A percentile compares a stretch with the other conserved stretches of the same genome.
phyloP scores from a whole-genome alignment of 495 filamentous ascomycete genomes.

The Penicillium cataractarum region DNA sequence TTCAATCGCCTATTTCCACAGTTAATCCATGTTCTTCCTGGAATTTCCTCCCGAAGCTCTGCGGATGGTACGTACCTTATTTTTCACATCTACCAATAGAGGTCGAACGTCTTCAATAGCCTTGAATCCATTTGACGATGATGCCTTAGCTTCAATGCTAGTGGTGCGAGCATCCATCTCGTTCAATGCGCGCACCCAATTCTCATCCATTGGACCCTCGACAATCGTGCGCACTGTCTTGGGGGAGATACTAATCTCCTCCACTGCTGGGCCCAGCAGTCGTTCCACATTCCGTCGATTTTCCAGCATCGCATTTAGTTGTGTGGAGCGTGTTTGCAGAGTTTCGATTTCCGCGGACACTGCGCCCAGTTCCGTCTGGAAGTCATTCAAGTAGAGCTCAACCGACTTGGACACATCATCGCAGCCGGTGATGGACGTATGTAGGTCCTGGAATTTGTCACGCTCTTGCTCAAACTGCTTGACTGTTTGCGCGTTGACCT shows the following conservation, averaged over 20 bases:
- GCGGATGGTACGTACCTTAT: constrained; percentile 62
- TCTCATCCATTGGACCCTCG: constrained; percentile 87
- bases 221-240: constrained; percentile 77
- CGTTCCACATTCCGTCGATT: constrained; percentile 90
- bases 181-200: constrained; percentile 81
- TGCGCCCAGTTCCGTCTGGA: constrained; percentile 85
- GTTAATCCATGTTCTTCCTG: constrained; percentile 18
- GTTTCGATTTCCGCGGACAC: constrained; percentile 96
- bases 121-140: constrained; percentile 66
- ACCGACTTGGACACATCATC: constrained; percentile 94
- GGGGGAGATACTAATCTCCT: constrained; percentile 87
- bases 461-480: constrained; percentile 88
- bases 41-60: not conserved
- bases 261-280: constrained; percentile 83
- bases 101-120: constrained; percentile 83
- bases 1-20: constrained; percentile 71
- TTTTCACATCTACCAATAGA: constrained; percentile 77
- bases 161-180: constrained; percentile 81
- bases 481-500: constrained; percentile 66
- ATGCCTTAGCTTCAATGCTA: constrained; percentile 66
- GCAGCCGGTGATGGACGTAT: constrained; percentile 84
- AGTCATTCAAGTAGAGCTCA: constrained; percentile 86
- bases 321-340: constrained; percentile 81
- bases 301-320: constrained; percentile 83
- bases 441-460: constrained; percentile 87